Conservation (phyloP, 164 flowering plant genomes). For the Dillenia turbinata region DNA sequence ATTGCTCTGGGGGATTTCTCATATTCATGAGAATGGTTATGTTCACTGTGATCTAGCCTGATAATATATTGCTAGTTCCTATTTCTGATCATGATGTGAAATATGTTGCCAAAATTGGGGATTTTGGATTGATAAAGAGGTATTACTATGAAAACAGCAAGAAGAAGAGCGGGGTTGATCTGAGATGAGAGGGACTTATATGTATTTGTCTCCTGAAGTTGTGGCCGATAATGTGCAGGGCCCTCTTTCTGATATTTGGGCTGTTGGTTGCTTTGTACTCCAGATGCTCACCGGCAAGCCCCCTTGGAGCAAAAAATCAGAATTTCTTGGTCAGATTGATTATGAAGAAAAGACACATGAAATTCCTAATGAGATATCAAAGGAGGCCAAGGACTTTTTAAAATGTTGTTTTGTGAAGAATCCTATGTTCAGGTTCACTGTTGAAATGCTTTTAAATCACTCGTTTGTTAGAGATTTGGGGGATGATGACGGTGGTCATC, state of each 20-base stretch:
- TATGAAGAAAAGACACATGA: conserved; percentile 6
- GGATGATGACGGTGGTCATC: conserved; percentile 1
- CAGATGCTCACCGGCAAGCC: conserved; percentile 25
- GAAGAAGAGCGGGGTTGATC: conserved; percentile 14
- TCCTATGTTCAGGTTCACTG: conserved; percentile 10
- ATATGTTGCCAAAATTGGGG: conserved; percentile 13
- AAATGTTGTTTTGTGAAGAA: conserved; percentile 19
- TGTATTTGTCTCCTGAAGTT: conserved; percentile 22
- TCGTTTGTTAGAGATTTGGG: conserved; percentile 15
- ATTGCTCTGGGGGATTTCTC: conserved; percentile 14
- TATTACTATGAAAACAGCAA: conserved; percentile 16
- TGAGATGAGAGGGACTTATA: conserved; percentile 14
- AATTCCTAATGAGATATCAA: conserved; percentile 10
- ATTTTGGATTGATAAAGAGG: conserved; percentile 16
- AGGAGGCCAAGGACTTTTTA: conserved; percentile 17
- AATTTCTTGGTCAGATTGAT: conserved; percentile 8
- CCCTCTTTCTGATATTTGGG: conserved; percentile 22
- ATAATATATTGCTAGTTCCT: conserved; percentile 1
- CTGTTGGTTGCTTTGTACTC: conserved; percentile 22
- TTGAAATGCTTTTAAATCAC: conserved; percentile 23
- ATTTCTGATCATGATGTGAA: background rate
- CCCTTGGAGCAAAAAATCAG: conserved; percentile 6
- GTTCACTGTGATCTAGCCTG: conserved; percentile 26
- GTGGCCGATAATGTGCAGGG: conserved; percentile 13
- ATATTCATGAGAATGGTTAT: conserved; percentile 16